These are phyloP conservation scores for Raphanus hybrid DNA, from an alignment of 441 rosid genomes.

Conservation along the genomic window DNA sequence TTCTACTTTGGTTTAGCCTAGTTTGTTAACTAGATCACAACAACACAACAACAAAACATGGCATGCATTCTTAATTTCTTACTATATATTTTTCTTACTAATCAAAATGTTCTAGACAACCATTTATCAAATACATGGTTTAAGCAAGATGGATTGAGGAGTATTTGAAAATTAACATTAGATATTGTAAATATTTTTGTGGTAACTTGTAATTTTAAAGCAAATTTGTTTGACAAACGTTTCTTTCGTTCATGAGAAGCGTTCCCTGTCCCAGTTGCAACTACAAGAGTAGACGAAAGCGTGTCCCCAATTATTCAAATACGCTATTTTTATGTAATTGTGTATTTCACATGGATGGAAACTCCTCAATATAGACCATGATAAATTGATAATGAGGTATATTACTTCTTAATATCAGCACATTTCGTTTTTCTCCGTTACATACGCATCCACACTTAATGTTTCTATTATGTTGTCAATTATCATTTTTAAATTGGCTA, in stretches of 20 bases:
- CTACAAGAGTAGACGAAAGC: slow-evolving; percentile 20
- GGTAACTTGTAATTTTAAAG: background rate
- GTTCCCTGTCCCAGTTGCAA: slow-evolving; percentile 28
- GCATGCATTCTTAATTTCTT: background rate
- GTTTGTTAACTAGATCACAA: background rate
- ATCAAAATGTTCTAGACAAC: background rate
- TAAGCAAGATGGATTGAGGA: background rate
- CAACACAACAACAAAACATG: slow-evolving; percentile 1
- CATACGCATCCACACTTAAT: slow-evolving; percentile 14
- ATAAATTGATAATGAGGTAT: slow-evolving; percentile 1
- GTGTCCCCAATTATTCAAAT: slow-evolving; percentile 9
- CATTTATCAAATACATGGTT: background rate
- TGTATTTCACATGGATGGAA: slow-evolving; percentile 27
- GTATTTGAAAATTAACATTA: background rate
- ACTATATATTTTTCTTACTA: background rate
- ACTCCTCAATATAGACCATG: slow-evolving; percentile 7
- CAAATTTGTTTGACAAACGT: slow-evolving; percentile 18
- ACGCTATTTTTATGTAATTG: background rate
- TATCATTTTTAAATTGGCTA: too few species aligned
- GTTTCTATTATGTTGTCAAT: background rate
- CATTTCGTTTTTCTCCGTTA: background rate
- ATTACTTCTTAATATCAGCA: background rate
- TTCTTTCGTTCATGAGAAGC: slow-evolving; percentile 24
- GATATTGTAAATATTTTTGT: background rate
- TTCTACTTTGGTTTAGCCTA: slow-evolving; percentile 16